These are phyloP conservation scores for Talaromyces sp. DNA, from an alignment of 2,329 filamentous ascomycete genomes.

Conservation along the genomic window DNA sequence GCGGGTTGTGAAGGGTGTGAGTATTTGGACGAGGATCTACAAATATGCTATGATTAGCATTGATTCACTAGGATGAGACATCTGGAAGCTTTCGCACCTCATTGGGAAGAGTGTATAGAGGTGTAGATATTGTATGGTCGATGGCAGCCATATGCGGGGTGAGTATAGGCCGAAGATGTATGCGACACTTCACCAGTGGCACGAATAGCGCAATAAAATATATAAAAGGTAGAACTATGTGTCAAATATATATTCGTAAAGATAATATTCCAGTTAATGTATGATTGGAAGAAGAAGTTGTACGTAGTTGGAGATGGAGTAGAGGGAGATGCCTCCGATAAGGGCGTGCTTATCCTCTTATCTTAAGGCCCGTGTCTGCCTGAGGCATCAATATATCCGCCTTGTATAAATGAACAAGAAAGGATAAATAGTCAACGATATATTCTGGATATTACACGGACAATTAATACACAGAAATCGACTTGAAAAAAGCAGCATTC, in stretches of 20 bases:
- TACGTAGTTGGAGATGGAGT: neutral
- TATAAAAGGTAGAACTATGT: neutral
- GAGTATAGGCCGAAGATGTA: neutral
- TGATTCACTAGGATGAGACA: neutral
- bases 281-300: neutral
- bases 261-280: neutral
- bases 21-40: slow-evolving; percentile 52
- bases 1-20: slow-evolving; percentile 49
- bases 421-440: neutral
- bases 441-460: neutral
- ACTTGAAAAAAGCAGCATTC: slow-evolving; percentile 12
- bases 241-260: neutral
- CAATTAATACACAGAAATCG: slow-evolving; percentile 8
- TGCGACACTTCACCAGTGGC: neutral
- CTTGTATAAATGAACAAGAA: too few relatives aligned
- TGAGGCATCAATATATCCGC: neutral
- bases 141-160: slow-evolving; percentile 2
- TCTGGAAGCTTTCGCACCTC: neutral
- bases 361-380: neutral
- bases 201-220: neutral
- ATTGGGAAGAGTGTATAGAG: slow-evolving; percentile 9
- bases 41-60: neutral
- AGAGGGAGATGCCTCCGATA: neutral
- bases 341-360: neutral
- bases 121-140: neutral